Conservation (phyloP, 345 rosid species). For the Eucalyptus regnans region DNA sequence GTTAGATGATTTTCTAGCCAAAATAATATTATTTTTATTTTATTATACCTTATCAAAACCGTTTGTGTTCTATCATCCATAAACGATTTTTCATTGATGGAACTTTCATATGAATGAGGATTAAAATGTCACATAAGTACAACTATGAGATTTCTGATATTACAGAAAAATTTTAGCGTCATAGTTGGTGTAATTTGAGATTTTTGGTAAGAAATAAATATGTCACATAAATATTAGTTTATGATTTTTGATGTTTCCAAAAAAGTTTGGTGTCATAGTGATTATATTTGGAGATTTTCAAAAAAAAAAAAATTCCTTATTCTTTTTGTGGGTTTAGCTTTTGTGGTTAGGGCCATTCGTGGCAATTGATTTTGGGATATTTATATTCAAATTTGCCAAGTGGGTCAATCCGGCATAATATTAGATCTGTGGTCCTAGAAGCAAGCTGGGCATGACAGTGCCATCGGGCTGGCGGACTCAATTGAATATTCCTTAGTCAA, state of each 20-base stretch:
- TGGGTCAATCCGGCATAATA: not conserved
- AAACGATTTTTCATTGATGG: no score
- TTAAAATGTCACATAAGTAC: no score
- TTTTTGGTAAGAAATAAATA: no score
- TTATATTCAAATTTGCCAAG: not conserved
- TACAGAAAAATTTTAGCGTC: no score
- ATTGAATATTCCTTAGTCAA: not conserved
- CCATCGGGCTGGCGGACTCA: no score
- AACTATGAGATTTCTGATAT: rapidly evolving
- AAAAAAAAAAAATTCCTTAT: not conserved
- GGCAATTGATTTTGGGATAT: no score
- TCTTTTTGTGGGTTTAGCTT: not conserved
- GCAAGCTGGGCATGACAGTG: not conserved
- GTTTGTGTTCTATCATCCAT: not conserved
- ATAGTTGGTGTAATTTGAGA: no score
- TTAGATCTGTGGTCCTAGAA: not conserved
- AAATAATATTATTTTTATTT: no score
- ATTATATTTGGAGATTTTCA: not conserved
- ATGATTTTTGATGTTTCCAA: no score
- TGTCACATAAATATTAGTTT: no score
- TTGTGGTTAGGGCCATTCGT: no score
- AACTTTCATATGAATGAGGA: not conserved
- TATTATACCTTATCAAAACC: not conserved
- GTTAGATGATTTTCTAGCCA: not conserved
- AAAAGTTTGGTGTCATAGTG: no score